Conservation (phyloP, 257 asterid species). For the Henckelia pumila region DNA sequence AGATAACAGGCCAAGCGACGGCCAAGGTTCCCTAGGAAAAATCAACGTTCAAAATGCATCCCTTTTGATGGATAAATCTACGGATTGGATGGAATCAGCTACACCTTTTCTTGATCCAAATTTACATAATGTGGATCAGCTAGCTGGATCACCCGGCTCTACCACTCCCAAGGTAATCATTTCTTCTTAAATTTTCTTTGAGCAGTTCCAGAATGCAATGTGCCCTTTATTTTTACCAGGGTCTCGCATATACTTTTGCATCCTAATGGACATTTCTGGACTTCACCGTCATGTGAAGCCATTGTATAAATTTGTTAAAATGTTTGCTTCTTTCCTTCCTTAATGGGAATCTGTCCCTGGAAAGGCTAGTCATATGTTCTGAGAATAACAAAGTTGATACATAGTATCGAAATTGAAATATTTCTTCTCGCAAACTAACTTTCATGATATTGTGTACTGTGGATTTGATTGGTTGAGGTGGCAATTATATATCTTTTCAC, state of each 20-base stretch:
- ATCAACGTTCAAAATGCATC: conserved; percentile 16
- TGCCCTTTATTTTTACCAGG: neutral
- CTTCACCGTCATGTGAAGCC: neutral
- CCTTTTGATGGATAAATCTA: neutral
- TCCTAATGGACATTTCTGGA: conserved; percentile 9
- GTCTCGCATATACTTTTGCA: conserved; percentile 14
- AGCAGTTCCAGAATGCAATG: neutral
- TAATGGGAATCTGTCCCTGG: neutral
- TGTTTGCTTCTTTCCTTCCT: neutral
- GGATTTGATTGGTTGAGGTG: neutral
- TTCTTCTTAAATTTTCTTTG: conserved; percentile 18
- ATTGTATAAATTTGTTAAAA: neutral
- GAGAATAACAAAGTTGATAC: conserved; percentile 4
- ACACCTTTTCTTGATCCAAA: neutral
- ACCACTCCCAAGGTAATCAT: conserved; percentile 27
- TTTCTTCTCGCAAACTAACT: neutral
- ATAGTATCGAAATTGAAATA: neutral
- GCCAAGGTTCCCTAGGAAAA: conserved; percentile 13
- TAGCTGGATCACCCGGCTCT: conserved; percentile 11
- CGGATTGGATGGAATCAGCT: neutral
- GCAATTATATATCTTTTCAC: neutral
- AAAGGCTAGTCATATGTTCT: neutral
- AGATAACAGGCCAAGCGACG: conserved; percentile 12
- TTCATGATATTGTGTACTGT: neutral
- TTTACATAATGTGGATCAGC: conserved; percentile 1